Evolutionary conservation across 805 yeast species (phyloP).

Genomic region (Debaryomyces tyrocola): DNA sequence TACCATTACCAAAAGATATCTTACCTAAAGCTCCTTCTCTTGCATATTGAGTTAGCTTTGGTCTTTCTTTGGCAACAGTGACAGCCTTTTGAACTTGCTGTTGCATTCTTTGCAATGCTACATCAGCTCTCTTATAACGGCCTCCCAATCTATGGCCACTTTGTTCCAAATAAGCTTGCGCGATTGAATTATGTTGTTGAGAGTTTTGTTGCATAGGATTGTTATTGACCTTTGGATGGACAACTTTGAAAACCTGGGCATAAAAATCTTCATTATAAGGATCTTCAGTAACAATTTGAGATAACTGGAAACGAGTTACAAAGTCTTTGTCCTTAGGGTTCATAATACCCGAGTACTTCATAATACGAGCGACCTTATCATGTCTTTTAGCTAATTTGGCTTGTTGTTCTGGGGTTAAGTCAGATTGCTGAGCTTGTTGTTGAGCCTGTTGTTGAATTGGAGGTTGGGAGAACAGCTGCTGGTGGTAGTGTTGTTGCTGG

Average conservation of each 20-base stretch:
- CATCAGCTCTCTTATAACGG: constrained; percentile 77
- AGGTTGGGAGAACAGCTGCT: constrained; percentile 19
- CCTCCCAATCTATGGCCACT: constrained; percentile 91
- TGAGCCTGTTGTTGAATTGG: constrained; percentile 24
- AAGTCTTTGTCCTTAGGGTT: constrained; percentile 95
- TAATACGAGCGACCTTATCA: constrained; percentile 70
- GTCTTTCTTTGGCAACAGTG: constrained; percentile 88
- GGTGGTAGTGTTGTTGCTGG: constrained; percentile 18
- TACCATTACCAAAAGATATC: constrained; percentile 74
- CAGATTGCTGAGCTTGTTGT: constrained; percentile 31
- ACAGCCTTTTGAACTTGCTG: constrained; percentile 97
- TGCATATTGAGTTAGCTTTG: constrained; percentile 61
- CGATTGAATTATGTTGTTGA: constrained; percentile 74
- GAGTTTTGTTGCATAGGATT: constrained; percentile 47
- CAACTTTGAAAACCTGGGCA: constrained; percentile 81
- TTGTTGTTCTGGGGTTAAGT: constrained; percentile 70
- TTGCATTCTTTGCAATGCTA: constrained; percentile 95
- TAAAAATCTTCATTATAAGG: constrained; percentile 97
- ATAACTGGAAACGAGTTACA: constrained; percentile 89
- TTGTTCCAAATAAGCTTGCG: constrained; percentile 87
- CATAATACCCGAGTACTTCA: constrained; percentile 90
- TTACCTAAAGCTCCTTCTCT: constrained; percentile 90
- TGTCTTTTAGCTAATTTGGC: constrained; percentile 66
- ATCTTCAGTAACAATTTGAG: constrained; percentile 95
- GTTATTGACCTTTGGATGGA: constrained; percentile 52